Evolutionary conservation across 169 alveolate species (phyloP), one percentile per base, ranked within the genome.

Genomic region (Plasmodium knowlesi): DNA sequence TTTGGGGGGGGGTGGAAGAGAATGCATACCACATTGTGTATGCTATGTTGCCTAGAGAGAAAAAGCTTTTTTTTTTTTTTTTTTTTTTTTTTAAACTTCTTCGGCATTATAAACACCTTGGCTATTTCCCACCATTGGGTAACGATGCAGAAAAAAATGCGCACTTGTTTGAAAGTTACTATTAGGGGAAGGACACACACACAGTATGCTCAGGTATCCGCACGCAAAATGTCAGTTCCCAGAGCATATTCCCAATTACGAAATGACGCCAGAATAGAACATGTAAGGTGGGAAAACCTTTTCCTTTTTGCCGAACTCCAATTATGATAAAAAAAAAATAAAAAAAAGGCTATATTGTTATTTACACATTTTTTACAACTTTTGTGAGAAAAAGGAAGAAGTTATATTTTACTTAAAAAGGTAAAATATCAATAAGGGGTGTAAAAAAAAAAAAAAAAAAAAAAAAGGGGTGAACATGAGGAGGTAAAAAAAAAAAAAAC

Each of bases 311-410:
- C 41, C 22, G 39, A 4, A 3, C 43, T 82, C 78, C 71, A 50
- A 19, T 46, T 81, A 25, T 50, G n/a, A 41, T 82, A n/a, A 57
- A 10, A 81, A 39, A 39, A 5, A 39, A 39, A 39, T 5, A 30
- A 46, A 82, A 82, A 82, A 82, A 57, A 25, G 67, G 90, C 25
- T 82, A 82, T 54, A 57, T 54, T 82, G 37, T 30, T 39, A 79
- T 82, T 82, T 41, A 82, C 46, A 19, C 90, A 82, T 82, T 30
- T 50, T 50, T 39, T 79, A 50, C 54, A 50, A 82, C 78, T 25
- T 82, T 54, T 82, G 76, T 25, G 37, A n/a, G 10, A 82, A 53
- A 82, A 82, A 39, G 46, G 50, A 82, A 82, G 54, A 54, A 82
- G 54, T 37, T 74, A 22, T 74, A n/a, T 74, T 43, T 43, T 19